Evolutionary conservation across 176 grass and related monocot genomes (phyloP).

Genomic region (Stipa capillata): DNA sequence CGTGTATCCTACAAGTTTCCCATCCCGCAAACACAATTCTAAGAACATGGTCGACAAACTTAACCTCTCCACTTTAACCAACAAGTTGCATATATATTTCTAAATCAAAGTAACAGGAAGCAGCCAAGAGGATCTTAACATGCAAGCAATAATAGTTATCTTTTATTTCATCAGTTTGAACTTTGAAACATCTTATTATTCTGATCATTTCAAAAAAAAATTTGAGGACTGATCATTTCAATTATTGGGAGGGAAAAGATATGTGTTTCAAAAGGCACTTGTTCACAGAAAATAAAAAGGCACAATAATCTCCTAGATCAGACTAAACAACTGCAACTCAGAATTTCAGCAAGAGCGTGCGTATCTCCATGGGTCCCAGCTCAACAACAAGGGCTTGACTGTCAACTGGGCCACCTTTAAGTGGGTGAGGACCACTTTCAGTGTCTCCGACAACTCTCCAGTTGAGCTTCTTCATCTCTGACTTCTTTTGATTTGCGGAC

Average conservation of each 20-base stretch:
- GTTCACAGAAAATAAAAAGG: background rate
- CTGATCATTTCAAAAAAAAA: too few species aligned
- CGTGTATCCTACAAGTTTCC: background rate
- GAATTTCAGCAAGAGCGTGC: conserved; percentile 65
- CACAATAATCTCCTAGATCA: background rate
- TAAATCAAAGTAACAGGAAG: background rate
- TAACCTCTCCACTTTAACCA: background rate
- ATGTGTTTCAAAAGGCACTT: background rate
- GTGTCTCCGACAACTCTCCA: conserved; percentile 42
- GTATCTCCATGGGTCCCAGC: conserved; percentile 90
- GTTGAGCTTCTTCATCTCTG: conserved; percentile 57
- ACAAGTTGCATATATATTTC: background rate
- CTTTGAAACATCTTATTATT: background rate
- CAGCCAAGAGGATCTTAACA: too few species aligned
- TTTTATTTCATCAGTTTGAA: too few species aligned
- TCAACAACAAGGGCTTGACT: conserved; percentile 48
- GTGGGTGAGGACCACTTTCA: conserved; percentile 7
- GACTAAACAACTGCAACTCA: conserved; percentile 12
- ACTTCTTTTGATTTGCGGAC: conserved; percentile 78
- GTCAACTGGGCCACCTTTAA: conserved; percentile 48
- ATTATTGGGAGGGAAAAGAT: background rate
- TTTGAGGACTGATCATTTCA: background rate
- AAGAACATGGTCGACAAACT: background rate
- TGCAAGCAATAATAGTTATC: too few species aligned
- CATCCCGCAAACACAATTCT: background rate